phyloP scores from a whole-genome alignment of 2,329 filamentous ascomycete genomes.

The Herpotrichia juniperi region DNA sequence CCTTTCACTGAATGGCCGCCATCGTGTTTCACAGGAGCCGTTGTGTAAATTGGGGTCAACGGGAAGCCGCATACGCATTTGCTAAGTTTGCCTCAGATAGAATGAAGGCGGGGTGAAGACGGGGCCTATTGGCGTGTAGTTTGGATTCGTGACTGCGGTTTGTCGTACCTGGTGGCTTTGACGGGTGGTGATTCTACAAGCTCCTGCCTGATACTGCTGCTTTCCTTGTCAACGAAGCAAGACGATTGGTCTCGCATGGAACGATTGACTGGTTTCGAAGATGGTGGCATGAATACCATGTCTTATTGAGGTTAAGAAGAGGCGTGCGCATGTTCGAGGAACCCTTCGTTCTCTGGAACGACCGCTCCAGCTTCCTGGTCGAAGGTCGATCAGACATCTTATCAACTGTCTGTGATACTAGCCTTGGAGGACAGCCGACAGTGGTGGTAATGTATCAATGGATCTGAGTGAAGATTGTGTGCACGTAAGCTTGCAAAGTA shows the following conservation, averaged over 20 bases:
- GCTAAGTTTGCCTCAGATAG: background rate
- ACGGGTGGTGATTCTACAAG: background rate
- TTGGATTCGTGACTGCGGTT: background rate
- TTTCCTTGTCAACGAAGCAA: background rate
- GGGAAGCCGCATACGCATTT: background rate
- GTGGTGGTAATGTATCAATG: too few relatives aligned
- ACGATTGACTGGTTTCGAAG: background rate
- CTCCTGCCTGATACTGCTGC: background rate
- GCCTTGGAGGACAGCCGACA: background rate
- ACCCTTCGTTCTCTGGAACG: background rate
- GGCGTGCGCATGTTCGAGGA: background rate
- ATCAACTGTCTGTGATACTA: background rate
- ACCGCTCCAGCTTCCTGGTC: background rate
- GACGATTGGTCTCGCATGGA: background rate
- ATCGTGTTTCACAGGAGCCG: background rate
- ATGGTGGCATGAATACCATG: background rate
- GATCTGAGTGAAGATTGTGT: background rate
- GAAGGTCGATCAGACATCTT: background rate
- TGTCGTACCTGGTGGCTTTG: constrained; percentile 1
- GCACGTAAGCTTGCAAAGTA: too few relatives aligned
- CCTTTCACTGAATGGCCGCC: background rate
- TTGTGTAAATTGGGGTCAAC: background rate
- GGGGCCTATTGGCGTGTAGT: background rate
- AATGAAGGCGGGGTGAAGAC: background rate
- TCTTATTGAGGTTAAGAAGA: background rate